A percentile compares a stretch with the other conserved stretches of the same genome.
Evolutionary conservation across 768 basidiomycete genomes (phyloP).

Genomic region (Agaricus sinodeliciosus): DNA sequence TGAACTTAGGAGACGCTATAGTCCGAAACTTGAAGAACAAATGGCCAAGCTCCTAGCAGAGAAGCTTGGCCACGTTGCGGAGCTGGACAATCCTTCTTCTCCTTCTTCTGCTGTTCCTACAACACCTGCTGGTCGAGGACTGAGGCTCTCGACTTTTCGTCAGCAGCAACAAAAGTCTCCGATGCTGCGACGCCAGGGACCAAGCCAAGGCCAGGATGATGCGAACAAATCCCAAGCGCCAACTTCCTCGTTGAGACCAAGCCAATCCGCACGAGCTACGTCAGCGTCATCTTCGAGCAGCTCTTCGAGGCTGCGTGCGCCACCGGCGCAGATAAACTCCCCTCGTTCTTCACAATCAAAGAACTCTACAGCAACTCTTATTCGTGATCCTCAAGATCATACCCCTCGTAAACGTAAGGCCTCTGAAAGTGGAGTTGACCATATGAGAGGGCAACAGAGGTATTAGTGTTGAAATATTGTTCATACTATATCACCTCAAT

Average conservation of each 20-base stretch:
- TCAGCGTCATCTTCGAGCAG: not conserved
- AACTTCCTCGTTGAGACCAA: not conserved
- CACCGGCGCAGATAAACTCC: not conserved
- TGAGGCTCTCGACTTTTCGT: conserved; percentile 3
- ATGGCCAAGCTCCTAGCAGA: conserved; percentile 16
- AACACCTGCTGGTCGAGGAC: not conserved
- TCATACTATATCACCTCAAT: not conserved
- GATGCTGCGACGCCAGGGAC: not conserved
- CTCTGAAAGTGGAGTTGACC: not conserved
- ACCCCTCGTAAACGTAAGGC: not conserved
- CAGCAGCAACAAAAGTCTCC: not conserved
- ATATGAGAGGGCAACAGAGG: not conserved
- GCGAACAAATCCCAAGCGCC: not conserved
- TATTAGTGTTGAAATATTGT: not conserved
- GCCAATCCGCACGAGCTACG: too few relatives aligned
- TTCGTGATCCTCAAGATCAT: not conserved
- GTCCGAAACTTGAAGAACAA: conserved; percentile 13
- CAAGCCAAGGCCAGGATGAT: not conserved
- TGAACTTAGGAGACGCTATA: conserved; percentile 7
- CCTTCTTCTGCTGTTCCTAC: conserved; percentile 10
- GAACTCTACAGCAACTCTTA: not conserved
- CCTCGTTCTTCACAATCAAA: not conserved
- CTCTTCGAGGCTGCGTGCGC: not conserved
- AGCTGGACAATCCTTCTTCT: conserved; percentile 2
- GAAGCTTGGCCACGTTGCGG: not conserved